Percentiles rank a stretch among this genome's conserved stretches.
Evolutionary conservation across 106 monocot genomes (phyloP).

Genomic region (Acorus calamus): DNA sequence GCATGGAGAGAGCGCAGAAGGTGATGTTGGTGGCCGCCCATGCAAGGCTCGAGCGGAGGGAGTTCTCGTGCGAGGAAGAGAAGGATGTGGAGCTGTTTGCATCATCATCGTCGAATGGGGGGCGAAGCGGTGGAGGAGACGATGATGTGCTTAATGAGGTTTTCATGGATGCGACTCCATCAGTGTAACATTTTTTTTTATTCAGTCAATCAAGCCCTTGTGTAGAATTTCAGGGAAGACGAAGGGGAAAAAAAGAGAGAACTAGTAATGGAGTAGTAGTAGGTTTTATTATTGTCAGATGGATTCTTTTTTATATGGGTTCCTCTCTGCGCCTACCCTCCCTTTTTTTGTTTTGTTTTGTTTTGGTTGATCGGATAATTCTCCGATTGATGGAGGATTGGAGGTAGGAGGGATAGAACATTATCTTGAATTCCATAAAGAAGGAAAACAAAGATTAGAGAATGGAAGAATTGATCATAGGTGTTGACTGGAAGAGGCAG

Average conservation of each 20-base stretch:
- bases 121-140: conserved; percentile 17
- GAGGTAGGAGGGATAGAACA: no score
- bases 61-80: conserved; percentile 71
- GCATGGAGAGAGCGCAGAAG: conserved; percentile 52
- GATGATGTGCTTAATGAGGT: conserved; percentile 44
- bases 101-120: no score
- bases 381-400: no score
- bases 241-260: no score
- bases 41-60: conserved; percentile 57
- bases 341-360: no score
- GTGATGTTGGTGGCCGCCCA: conserved; percentile 73
- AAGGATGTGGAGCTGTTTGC: conserved; percentile 59
- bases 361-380: no score
- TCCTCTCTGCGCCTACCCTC: no score
- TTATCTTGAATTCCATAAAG: no score
- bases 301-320: no score
- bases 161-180: conserved; percentile 26
- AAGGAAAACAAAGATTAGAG: neutral
- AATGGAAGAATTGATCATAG: no score
- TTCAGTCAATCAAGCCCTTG: conserved; percentile 7
- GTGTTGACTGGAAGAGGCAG: conserved; percentile 12
- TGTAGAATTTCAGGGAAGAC: conserved; percentile 17
- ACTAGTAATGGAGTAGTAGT: no score
- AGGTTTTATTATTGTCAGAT: no score
- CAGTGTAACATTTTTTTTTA: conserved; percentile 38